Evolutionary conservation across 768 basidiomycete species (phyloP).

Genomic region (Termitomyces sp.): DNA sequence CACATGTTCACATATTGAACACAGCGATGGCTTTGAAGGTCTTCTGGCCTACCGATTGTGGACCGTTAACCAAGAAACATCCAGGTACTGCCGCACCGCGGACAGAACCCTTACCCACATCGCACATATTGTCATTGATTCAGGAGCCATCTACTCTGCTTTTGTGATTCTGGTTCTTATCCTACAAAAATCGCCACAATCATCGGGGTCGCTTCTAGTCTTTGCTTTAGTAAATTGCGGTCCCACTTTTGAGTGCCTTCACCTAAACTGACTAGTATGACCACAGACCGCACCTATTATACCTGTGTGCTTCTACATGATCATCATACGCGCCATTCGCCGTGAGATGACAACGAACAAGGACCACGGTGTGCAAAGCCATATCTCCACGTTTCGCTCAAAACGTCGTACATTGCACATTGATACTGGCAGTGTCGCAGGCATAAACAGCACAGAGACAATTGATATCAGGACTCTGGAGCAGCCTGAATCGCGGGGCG

Average conservation of each 20-base stretch:
- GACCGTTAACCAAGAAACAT: not conserved
- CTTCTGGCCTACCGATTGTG: slow-evolving; percentile 12
- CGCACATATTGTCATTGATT: slow-evolving; percentile 3
- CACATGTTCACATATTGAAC: not conserved
- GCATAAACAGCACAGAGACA: not conserved
- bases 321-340: not conserved
- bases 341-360: not conserved
- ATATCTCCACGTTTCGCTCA: not conserved
- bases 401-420: too few relatives aligned
- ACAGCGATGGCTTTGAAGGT: not conserved
- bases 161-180: not conserved
- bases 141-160: slow-evolving; percentile 3
- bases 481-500: too few relatives aligned
- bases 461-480: not conserved
- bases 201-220: not conserved
- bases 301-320: slow-evolving; percentile 9
- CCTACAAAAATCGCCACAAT: not conserved
- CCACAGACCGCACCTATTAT: slow-evolving; percentile 1
- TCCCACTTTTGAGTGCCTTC: not conserved
- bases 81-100: not conserved
- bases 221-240: not conserved
- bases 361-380: not conserved
- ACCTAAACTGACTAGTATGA: not conserved
- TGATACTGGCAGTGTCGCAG: too few relatives aligned
- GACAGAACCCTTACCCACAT: not conserved